Conservation (phyloP, 106 monocot species). For the Platanthera guangdongensis region DNA sequence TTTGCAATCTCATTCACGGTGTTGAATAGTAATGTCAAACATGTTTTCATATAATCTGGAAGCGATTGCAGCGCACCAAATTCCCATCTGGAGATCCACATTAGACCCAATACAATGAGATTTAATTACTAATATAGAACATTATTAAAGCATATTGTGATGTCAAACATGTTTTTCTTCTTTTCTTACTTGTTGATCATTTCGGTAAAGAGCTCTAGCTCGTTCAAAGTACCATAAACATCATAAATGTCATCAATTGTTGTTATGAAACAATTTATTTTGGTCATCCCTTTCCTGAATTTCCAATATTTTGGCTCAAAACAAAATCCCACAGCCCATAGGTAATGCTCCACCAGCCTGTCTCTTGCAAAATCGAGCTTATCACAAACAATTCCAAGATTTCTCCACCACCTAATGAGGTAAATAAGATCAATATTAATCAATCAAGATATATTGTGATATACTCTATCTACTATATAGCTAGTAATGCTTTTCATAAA, state of each 20-base stretch:
- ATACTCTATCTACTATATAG: not conserved
- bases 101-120: no score
- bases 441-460: not conserved
- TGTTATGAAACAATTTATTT: constrained; percentile 18
- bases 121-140: no score
- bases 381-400: constrained; percentile 16
- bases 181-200: constrained; percentile 31
- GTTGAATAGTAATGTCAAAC: no score
- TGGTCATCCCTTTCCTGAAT: constrained; percentile 14
- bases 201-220: constrained; percentile 43
- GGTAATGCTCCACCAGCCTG: constrained; percentile 39
- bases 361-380: constrained; percentile 38
- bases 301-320: constrained; percentile 12
- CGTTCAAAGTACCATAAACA: constrained; percentile 46
- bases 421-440: not conserved
- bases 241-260: constrained; percentile 57
- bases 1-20: no score
- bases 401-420: constrained; percentile 45
- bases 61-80: no score
- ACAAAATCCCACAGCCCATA: constrained; percentile 13
- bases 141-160: no score
- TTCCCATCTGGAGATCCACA: no score
- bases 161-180: no score
- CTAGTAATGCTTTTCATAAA: not conserved
- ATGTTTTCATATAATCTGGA: no score